Conservation (phyloP, 768 basidiomycete genomes). For the Mycena sanguinolenta region DNA sequence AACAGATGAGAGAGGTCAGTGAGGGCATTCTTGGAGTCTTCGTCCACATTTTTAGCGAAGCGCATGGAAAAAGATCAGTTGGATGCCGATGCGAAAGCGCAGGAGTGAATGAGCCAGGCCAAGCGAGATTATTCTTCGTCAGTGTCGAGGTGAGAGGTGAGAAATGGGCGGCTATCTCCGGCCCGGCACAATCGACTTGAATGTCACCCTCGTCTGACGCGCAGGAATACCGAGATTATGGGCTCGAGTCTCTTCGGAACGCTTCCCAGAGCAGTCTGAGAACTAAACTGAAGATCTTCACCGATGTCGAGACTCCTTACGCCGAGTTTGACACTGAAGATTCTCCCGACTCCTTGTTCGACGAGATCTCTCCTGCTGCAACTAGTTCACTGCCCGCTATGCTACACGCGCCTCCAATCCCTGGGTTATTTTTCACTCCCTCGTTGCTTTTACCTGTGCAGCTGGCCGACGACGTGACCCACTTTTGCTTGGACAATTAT, state of each 20-base stretch:
- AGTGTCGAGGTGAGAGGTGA: too few relatives aligned
- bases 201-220: neutral
- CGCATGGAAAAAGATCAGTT: too few relatives aligned
- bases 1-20: slow-evolving; percentile 29
- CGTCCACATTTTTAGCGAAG: too few relatives aligned
- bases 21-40: slow-evolving; percentile 38
- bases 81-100: too few relatives aligned
- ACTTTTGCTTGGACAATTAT: slow-evolving; percentile 69
- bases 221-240: neutral
- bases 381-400: slow-evolving; percentile 37
- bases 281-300: slow-evolving; percentile 13
- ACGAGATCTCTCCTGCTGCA: neutral
- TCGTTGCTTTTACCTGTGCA: slow-evolving; percentile 62
- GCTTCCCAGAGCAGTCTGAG: neutral
- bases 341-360: neutral
- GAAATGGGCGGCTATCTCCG: too few relatives aligned
- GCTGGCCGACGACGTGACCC: slow-evolving; percentile 62
- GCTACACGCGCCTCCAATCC: slow-evolving; percentile 66
- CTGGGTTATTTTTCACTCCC: slow-evolving; percentile 75
- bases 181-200: too few relatives aligned
- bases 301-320: neutral
- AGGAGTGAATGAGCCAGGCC: too few relatives aligned
- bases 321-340: neutral
- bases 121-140: too few relatives aligned
- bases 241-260: too few relatives aligned